These are phyloP conservation scores for Herpetomonas tarakana DNA, from an alignment of 208 protist genomes.

Conservation along the genomic window DNA sequence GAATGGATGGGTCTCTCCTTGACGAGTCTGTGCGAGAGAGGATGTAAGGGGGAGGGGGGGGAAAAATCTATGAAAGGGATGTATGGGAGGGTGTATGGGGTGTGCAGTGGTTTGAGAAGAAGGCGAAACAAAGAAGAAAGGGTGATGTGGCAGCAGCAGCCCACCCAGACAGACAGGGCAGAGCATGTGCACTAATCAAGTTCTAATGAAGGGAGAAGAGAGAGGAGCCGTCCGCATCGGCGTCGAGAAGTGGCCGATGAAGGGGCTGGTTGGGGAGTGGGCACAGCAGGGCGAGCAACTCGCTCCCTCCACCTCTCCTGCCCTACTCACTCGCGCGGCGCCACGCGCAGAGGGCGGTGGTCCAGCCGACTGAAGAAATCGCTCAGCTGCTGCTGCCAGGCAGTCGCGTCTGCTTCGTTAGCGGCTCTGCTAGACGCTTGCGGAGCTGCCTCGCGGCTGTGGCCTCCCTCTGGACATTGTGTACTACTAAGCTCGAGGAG, in stretches of 20 bases:
- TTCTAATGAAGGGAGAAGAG: background rate
- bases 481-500: conserved; percentile 25
- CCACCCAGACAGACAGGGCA: background rate
- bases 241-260: no score
- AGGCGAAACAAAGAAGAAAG: conserved; percentile 3
- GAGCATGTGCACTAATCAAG: background rate
- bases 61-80: conserved; percentile 4
- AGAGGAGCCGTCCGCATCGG: background rate
- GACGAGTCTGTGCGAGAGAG: no score
- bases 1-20: no score
- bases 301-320: background rate
- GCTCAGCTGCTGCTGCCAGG: conserved; percentile 39
- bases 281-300: no score
- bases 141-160: background rate
- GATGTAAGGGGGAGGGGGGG: background rate
- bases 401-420: conserved; percentile 26
- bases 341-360: conserved; percentile 27
- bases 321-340: conserved; percentile 3
- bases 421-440: background rate
- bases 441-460: conserved; percentile 3
- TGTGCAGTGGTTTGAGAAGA: background rate
- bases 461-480: background rate
- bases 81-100: background rate
- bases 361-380: conserved; percentile 47
- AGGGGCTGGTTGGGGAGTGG: no score